A percentile compares a stretch with the other conserved stretches of the same genome.
Conservation (phyloP, 1,284 basidiomycete genomes). For the Cutaneotrichosporon sp. region DNA sequence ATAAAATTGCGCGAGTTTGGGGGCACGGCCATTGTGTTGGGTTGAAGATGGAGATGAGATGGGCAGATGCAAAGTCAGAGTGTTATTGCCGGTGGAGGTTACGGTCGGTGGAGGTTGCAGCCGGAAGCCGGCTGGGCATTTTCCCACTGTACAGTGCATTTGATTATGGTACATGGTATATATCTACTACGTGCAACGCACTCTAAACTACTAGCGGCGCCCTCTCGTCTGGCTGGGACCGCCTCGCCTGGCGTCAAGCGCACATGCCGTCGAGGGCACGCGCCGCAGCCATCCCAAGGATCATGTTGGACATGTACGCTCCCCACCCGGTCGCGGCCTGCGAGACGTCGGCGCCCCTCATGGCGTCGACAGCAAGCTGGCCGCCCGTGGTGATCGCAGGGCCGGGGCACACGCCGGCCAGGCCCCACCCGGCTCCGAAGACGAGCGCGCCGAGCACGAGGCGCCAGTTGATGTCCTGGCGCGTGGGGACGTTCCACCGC, state of each 20-base stretch:
- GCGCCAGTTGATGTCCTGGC: constrained; percentile 51
- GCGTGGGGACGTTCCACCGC: constrained; percentile 34
- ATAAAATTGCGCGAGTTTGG: constrained; percentile 30
- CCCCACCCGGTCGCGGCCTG: constrained; percentile 9
- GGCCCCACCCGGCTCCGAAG: constrained; percentile 66
- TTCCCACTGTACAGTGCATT: no score
- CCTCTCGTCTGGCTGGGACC: no score
- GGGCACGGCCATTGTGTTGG: constrained; percentile 14
- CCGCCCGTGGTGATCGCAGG: constrained; percentile 31
- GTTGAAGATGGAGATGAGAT: not conserved
- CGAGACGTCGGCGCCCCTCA: not conserved
- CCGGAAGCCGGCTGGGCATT: no score
- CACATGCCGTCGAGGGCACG: no score
- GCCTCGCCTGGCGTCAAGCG: no score
- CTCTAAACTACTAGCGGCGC: no score
- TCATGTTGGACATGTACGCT: constrained; percentile 10
- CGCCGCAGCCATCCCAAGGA: constrained; percentile 14
- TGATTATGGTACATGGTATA: no score
- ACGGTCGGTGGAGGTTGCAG: no score
- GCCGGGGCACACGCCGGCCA: constrained; percentile 59
- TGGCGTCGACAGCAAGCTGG: constrained; percentile 1
- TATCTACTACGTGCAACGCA: no score
- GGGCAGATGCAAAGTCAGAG: no score
- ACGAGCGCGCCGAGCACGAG: constrained; percentile 57
- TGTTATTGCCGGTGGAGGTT: no score